Conservation (phyloP, 2,329 filamentous ascomycete species). For the Phoma sp. region DNA sequence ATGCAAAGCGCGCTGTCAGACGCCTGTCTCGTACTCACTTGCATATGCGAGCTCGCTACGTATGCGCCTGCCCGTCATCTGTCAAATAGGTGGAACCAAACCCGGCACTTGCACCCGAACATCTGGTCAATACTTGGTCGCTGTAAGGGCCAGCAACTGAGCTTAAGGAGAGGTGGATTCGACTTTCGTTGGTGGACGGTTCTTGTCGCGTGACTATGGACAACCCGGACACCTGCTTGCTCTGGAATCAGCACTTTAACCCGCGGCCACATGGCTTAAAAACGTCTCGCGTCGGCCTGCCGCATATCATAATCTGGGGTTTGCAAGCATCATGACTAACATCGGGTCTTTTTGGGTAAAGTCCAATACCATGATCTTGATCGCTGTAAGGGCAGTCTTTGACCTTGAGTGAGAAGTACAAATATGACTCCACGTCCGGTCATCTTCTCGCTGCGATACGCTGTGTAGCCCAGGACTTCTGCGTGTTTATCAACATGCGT, state of each 20-base stretch:
- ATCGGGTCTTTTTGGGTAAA: background rate
- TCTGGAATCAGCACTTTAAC: slow-evolving; percentile 1
- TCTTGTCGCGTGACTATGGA: slow-evolving; percentile 8
- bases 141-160: background rate
- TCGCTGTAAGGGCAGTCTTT: background rate
- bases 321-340: slow-evolving; percentile 4
- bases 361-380: slow-evolving; percentile 4
- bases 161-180: background rate
- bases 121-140: background rate
- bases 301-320: slow-evolving; percentile 9
- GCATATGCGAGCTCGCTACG: background rate
- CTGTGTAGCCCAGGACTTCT: background rate
- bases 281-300: slow-evolving; percentile 3
- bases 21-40: background rate
- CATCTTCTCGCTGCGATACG: background rate
- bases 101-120: background rate
- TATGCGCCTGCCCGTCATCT: background rate
- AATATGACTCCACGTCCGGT: too few relatives aligned
- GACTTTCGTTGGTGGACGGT: slow-evolving; percentile 2
- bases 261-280: slow-evolving; percentile 6
- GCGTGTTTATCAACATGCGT: slow-evolving; percentile 24
- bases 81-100: background rate
- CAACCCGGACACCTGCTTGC: slow-evolving; percentile 3
- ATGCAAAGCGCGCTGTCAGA: background rate
- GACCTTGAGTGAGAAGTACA: too few relatives aligned